Conservation (phyloP, 371 early-diverging fungal genomes). For the Lichtheimia hyalospora region DNA sequence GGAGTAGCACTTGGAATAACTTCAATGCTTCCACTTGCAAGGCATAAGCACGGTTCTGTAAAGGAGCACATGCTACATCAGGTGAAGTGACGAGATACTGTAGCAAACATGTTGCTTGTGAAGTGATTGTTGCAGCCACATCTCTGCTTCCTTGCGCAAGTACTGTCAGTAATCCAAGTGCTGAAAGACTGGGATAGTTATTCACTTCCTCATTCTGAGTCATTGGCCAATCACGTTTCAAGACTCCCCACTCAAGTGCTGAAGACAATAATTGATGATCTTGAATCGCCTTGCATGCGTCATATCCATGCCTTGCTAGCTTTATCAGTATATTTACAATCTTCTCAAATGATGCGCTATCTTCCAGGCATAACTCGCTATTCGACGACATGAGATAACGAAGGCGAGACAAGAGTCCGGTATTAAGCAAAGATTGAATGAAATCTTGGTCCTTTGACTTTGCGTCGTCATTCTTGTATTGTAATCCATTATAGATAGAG, state of each 20-base stretch:
- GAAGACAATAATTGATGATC: conserved; percentile 52
- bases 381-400: conserved; percentile 46
- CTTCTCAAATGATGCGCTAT: conserved; percentile 39
- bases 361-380: conserved; percentile 36
- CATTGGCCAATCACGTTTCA: conserved; percentile 52
- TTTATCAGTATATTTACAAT: conserved; percentile 47
- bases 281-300: conserved; percentile 44
- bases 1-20: conserved; percentile 42
- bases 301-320: conserved; percentile 43
- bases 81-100: conserved; percentile 47
- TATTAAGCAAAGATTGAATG: conserved; percentile 55
- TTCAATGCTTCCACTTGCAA: conserved; percentile 50
- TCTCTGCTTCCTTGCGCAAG: conserved; percentile 47
- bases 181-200: conserved; percentile 41
- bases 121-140: conserved; percentile 40
- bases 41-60: conserved; percentile 34
- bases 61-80: conserved; percentile 21
- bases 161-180: conserved; percentile 37
- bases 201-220: conserved; percentile 13
- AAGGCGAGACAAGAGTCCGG: conserved; percentile 57
- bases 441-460: conserved; percentile 19
- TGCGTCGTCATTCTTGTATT: conserved; percentile 7
- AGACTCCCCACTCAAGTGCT: conserved; percentile 39
- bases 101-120: conserved; percentile 34
- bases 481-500: conserved; percentile 2